A percentile compares a stretch with the other conserved stretches of the same genome.
Conservation (phyloP, 2,329 filamentous ascomycete genomes). For the Camillea tinctor region DNA sequence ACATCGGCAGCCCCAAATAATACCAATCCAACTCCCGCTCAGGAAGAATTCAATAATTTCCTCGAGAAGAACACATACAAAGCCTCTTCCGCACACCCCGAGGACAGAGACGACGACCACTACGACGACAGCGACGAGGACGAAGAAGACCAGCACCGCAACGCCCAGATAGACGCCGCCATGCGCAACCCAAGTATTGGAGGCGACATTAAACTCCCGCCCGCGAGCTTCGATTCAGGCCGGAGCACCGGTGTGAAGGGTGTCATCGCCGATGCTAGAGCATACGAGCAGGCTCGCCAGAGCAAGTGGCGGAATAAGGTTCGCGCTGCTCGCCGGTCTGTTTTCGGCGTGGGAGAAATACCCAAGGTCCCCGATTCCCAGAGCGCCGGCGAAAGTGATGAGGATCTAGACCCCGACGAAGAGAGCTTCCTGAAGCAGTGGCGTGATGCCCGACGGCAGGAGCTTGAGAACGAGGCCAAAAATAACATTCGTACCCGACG, state of each 20-base stretch:
- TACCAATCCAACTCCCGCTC: conserved; percentile 52
- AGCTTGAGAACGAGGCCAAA: conserved; percentile 66
- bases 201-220: conserved; percentile 58
- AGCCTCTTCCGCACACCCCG: conserved; percentile 51
- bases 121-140: conserved; percentile 51
- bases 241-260: conserved; percentile 81
- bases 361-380: conserved; percentile 29
- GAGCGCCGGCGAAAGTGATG: conserved; percentile 43
- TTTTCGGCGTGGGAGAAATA: conserved; percentile 47
- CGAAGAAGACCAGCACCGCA: conserved; percentile 53
- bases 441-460: conserved; percentile 75
- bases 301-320: conserved; percentile 54
- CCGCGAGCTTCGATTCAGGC: conserved; percentile 62
- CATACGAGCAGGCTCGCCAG: conserved; percentile 67
- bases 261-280: conserved; percentile 79
- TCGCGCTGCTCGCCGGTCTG: conserved; percentile 52
- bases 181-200: conserved; percentile 62
- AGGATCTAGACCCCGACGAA: conserved; percentile 61
- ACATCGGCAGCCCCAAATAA: conserved; percentile 34
- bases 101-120: conserved; percentile 53
- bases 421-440: conserved; percentile 81
- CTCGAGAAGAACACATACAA: conserved; percentile 53
- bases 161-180: conserved; percentile 58
- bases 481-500: conserved; percentile 60
- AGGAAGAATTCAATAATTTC: conserved; percentile 66